Conservation (phyloP, 1,139 yeast genomes). For the Fermentozyma sake region DNA sequence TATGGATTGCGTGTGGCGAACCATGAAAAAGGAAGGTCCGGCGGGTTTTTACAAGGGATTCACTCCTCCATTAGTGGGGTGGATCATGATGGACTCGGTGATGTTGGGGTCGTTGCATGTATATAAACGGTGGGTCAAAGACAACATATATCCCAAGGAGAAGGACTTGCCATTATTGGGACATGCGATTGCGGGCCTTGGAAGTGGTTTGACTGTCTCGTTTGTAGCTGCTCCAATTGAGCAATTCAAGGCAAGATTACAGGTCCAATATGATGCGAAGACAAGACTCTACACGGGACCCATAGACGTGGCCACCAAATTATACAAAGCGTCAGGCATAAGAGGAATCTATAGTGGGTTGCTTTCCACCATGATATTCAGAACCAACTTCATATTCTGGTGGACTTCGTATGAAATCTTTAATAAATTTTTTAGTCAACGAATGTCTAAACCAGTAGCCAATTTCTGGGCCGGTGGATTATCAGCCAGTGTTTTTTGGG, state of each 20-base stretch:
- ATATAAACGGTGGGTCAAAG: constrained; percentile 65
- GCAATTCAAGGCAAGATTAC: constrained; percentile 81
- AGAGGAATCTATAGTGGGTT: constrained; percentile 75
- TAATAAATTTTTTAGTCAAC: constrained; percentile 67
- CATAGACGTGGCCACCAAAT: constrained; percentile 58
- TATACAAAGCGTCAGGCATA: constrained; percentile 57
- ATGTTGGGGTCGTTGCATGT: constrained; percentile 84
- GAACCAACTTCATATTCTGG: constrained; percentile 86
- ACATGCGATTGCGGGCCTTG: constrained; percentile 67
- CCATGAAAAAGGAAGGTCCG: constrained; percentile 68
- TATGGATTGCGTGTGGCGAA: constrained; percentile 70
- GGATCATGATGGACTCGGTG: constrained; percentile 89
- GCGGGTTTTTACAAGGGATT: constrained; percentile 82
- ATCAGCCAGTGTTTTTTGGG: constrained; percentile 84
- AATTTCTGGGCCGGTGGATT: constrained; percentile 93
- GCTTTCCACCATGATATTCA: constrained; percentile 79
- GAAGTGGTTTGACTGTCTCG: constrained; percentile 91
- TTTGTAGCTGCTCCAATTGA: constrained; percentile 94
- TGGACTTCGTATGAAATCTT: constrained; percentile 90
- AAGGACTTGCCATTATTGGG: constrained; percentile 67
- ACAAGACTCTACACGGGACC: constrained; percentile 75
- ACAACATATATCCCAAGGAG: constrained; percentile 54
- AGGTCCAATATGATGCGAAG: constrained; percentile 81
- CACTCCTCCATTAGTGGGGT: constrained; percentile 87
- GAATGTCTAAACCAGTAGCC: constrained; percentile 59